Conservation (phyloP, 1,284 basidiomycete species). For the Cutaneotrichosporon daszewskae region DNA sequence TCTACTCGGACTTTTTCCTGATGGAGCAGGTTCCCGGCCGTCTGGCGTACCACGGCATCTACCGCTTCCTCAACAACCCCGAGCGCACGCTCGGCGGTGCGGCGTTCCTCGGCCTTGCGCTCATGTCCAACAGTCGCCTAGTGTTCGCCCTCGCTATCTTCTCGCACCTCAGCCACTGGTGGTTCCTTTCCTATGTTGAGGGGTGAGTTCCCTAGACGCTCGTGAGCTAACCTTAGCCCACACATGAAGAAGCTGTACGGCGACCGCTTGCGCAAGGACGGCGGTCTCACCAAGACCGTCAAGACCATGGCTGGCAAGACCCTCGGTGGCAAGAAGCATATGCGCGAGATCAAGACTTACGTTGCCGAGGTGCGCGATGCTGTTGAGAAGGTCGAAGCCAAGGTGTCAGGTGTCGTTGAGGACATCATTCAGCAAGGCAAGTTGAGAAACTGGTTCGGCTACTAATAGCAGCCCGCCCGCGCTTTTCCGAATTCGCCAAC, state of each 20-base stretch:
- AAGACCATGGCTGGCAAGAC: constrained; percentile 76
- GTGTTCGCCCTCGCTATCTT: constrained; percentile 79
- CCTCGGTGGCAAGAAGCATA: constrained; percentile 55
- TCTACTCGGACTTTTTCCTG: constrained; percentile 97
- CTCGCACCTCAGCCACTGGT: constrained; percentile 78
- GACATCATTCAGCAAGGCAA: constrained; percentile 84
- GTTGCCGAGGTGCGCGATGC: constrained; percentile 86
- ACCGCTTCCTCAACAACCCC: constrained; percentile 93
- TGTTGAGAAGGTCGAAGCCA: constrained; percentile 89
- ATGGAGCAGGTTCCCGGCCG: constrained; percentile 79
- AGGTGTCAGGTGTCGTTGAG: constrained; percentile 82
- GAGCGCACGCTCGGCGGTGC: constrained; percentile 88
- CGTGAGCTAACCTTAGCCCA: constrained; percentile 55
- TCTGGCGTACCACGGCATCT: constrained; percentile 93
- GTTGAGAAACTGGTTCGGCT: constrained; percentile 27
- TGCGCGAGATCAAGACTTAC: constrained; percentile 68
- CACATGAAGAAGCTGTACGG: constrained; percentile 97
- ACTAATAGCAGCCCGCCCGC: constrained; percentile 51
- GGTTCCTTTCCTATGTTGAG: constrained; percentile 84
- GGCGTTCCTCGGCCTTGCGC: constrained; percentile 85
- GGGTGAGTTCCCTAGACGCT: constrained; percentile 56
- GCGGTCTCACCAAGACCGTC: constrained; percentile 93
- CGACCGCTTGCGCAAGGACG: constrained; percentile 83
- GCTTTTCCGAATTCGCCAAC: constrained; percentile 73
- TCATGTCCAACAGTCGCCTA: constrained; percentile 83